phyloP scores from a whole-genome alignment of 2,329 filamentous ascomycete genomes.

The Diaporthe velutina region DNA sequence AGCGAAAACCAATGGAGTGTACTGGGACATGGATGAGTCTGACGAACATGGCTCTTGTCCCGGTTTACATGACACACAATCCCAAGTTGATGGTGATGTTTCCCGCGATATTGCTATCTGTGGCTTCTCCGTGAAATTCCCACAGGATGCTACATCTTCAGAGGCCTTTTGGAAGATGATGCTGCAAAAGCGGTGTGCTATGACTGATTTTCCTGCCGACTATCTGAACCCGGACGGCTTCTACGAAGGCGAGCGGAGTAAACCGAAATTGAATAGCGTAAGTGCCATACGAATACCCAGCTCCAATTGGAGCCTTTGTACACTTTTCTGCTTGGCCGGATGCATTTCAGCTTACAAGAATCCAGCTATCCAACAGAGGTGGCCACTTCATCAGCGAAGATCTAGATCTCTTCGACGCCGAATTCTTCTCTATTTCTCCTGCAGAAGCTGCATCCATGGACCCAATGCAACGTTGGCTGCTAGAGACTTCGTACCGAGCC shows the following conservation, averaged over 20 bases:
- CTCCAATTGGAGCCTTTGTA: neutral
- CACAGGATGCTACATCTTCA: neutral
- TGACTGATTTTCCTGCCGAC: neutral
- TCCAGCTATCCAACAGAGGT: neutral
- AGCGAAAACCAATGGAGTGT: no score
- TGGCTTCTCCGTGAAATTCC: constrained; percentile 5
- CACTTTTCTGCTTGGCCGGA: no score
- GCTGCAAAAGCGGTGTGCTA: neutral
- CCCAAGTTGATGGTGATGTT: neutral
- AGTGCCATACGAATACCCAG: neutral
- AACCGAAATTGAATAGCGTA: neutral
- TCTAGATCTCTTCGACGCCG: neutral
- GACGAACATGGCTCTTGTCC: no score
- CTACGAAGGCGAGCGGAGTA: neutral
- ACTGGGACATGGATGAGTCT: no score
- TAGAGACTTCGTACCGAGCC: neutral
- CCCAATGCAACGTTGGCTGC: neutral
- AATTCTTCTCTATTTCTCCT: neutral
- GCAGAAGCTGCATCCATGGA: neutral
- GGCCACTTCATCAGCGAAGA: neutral
- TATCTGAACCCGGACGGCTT: neutral
- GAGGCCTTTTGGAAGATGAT: neutral
- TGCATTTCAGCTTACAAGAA: neutral
- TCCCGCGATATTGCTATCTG: neutral
- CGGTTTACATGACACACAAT: neutral